Evolutionary conservation across 2,329 filamentous ascomycete genomes (phyloP).

Genomic region (Parascedosporium putredinis): DNA sequence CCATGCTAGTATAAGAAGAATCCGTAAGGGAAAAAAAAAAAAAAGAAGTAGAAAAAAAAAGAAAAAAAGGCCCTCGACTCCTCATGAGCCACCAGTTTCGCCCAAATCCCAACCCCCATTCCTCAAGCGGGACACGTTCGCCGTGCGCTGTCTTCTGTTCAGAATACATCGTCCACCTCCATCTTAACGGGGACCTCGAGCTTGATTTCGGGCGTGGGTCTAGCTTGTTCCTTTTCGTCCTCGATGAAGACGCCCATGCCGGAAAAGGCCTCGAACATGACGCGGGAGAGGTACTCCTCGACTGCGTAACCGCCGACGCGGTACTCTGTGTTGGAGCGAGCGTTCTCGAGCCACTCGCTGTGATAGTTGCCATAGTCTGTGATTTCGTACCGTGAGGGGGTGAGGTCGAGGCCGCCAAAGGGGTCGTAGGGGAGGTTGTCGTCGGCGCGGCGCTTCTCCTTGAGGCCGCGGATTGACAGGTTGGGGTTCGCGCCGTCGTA

Average conservation of each 20-base stretch:
- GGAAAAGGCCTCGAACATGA: conserved; percentile 80
- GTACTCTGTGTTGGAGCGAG: conserved; percentile 54
- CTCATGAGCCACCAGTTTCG: background rate
- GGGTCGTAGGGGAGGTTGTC: conserved; percentile 76
- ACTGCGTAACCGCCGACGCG: conserved; percentile 75
- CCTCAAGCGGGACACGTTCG: no score
- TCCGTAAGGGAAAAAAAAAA: background rate
- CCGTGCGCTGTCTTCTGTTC: background rate
- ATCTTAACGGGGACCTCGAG: background rate
- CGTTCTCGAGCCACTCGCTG: conserved; percentile 61
- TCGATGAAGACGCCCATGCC: conserved; percentile 80
- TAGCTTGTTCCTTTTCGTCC: conserved; percentile 52
- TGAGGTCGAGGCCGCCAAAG: conserved; percentile 65
- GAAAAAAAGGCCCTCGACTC: background rate
- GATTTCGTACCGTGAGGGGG: conserved; percentile 59
- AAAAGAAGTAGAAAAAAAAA: background rate
- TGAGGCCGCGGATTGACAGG: conserved; percentile 68
- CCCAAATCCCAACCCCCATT: background rate
- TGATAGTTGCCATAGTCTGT: conserved; percentile 50
- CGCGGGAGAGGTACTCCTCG: conserved; percentile 68
- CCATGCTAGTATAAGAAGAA: background rate
- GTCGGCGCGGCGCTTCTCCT: conserved; percentile 25
- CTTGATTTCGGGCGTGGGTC: conserved; percentile 15
- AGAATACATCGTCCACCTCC: conserved; percentile 8
- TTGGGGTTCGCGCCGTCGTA: conserved; percentile 25